These are phyloP conservation scores for Amylocarpus encephaloides DNA, from an alignment of 2,329 filamentous ascomycete genomes.

Conservation along the genomic window DNA sequence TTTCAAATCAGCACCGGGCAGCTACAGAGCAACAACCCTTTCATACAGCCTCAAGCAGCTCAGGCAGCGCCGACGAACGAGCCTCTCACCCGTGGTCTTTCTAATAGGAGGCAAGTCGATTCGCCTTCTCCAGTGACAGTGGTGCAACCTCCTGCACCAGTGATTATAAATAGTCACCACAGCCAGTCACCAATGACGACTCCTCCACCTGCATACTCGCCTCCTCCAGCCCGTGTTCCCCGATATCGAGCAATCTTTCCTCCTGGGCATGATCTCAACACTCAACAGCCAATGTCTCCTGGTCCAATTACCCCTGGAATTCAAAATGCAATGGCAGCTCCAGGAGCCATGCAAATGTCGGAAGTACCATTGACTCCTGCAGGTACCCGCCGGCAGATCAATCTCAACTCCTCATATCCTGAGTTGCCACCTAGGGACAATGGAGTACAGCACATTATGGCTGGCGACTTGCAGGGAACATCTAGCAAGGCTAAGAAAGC, in stretches of 20 bases:
- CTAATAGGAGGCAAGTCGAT: slow-evolving; percentile 4
- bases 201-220: slow-evolving; percentile 30
- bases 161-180: slow-evolving; percentile 4
- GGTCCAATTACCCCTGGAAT: slow-evolving; percentile 57
- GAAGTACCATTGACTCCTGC: slow-evolving; percentile 50
- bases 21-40: slow-evolving; percentile 24
- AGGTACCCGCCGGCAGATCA: slow-evolving; percentile 21
- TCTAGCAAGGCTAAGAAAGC: slow-evolving; percentile 26
- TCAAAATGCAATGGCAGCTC: slow-evolving; percentile 54
- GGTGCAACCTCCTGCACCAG: slow-evolving; percentile 2
- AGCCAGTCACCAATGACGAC: slow-evolving; percentile 10
- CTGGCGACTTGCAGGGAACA: slow-evolving; percentile 12
- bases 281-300: slow-evolving; percentile 50
- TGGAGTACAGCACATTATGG: slow-evolving; percentile 8
- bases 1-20: slow-evolving; percentile 11
- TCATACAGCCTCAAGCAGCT: slow-evolving; percentile 16
- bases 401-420: slow-evolving; percentile 30
- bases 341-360: slow-evolving; percentile 53
- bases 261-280: slow-evolving; percentile 40
- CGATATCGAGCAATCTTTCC: slow-evolving; percentile 54
- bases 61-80: slow-evolving; percentile 11
- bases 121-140: slow-evolving; percentile 8
- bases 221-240: slow-evolving; percentile 19
- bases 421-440: slow-evolving; percentile 19
- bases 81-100: neutral